These are phyloP conservation scores for Ascochyta fabae DNA, from an alignment of 2,329 filamentous ascomycete species.

Conservation along the genomic window DNA sequence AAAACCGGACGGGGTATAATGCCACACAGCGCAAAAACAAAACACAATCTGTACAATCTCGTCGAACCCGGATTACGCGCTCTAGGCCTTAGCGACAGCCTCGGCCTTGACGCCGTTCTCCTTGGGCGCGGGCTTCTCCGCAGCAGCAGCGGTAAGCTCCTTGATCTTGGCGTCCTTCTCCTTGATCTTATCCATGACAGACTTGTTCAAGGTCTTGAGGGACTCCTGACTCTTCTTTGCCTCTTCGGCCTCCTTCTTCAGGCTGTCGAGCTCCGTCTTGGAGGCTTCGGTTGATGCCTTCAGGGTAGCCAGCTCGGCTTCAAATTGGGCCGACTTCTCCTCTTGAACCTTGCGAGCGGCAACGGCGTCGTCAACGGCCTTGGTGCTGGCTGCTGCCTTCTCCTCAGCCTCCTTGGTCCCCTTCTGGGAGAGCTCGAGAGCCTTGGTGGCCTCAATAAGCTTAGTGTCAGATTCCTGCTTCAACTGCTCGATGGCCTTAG, in stretches of 20 bases:
- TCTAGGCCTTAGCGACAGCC: slow-evolving; percentile 13
- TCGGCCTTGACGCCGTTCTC: slow-evolving; percentile 15
- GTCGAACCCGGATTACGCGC: background rate
- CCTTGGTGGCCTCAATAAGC: slow-evolving; percentile 16
- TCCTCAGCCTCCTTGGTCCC: slow-evolving; percentile 13
- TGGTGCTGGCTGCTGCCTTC: slow-evolving; percentile 14
- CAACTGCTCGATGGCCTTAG: slow-evolving; percentile 26
- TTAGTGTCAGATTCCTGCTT: slow-evolving; percentile 19
- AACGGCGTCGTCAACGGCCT: slow-evolving; percentile 25
- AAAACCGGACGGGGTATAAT: slow-evolving; percentile 21
- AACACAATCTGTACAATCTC: slow-evolving; percentile 18
- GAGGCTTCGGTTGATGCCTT: slow-evolving; percentile 27
- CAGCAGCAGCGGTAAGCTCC: slow-evolving; percentile 16
- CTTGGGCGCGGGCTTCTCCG: slow-evolving; percentile 6
- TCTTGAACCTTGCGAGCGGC: slow-evolving; percentile 24
- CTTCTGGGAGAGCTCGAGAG: slow-evolving; percentile 20
- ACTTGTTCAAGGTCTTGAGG: slow-evolving; percentile 24
- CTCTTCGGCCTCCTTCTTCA: slow-evolving; percentile 29
- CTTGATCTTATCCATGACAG: slow-evolving; percentile 26
- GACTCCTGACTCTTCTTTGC: slow-evolving; percentile 25
- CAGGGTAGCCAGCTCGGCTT: slow-evolving; percentile 21
- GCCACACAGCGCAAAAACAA: slow-evolving; percentile 17
- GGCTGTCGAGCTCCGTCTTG: slow-evolving; percentile 19
- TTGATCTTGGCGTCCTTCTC: slow-evolving; percentile 25
- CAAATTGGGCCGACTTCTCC: slow-evolving; percentile 20